Evolutionary conservation across 805 yeast species (phyloP).

Genomic region (Cyberlindnera maritima): DNA sequence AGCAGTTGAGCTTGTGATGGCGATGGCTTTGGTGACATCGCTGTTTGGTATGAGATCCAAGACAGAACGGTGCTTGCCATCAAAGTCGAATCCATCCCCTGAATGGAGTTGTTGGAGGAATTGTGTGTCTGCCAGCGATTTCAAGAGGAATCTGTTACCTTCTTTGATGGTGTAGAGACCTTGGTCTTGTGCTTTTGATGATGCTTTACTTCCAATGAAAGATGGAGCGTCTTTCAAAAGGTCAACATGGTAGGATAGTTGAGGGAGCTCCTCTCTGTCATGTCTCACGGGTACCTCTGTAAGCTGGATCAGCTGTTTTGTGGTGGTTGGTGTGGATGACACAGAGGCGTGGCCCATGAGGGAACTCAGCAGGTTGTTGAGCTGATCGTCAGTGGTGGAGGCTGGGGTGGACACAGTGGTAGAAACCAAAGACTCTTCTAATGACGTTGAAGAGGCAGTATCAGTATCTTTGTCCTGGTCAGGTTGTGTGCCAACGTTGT

Average conservation of each 20-base stretch:
- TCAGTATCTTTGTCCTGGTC: not conserved
- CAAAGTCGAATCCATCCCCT: constrained; percentile 38
- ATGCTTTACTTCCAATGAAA: constrained; percentile 1
- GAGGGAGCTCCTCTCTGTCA: constrained; percentile 13
- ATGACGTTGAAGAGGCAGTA: not conserved
- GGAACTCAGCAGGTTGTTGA: constrained; percentile 2
- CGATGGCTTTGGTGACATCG: constrained; percentile 46
- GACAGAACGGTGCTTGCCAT: constrained; percentile 38
- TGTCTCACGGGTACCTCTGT: constrained; percentile 14
- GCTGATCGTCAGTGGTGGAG: not conserved
- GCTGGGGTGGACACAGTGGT: not conserved
- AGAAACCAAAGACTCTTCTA: not conserved
- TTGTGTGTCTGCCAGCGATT: constrained; percentile 30
- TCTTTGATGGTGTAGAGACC: constrained; percentile 37
- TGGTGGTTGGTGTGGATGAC: constrained; percentile 2
- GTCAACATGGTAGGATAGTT: not conserved
- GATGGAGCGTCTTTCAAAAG: not conserved
- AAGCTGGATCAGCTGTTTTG: constrained; percentile 5
- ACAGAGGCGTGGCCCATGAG: not conserved
- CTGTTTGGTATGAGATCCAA: constrained; percentile 43
- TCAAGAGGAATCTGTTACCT: constrained; percentile 25
- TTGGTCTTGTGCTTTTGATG: constrained; percentile 36
- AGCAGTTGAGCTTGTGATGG: constrained; percentile 46
- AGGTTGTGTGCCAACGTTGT: not conserved
- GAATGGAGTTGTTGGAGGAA: constrained; percentile 25